These are phyloP conservation scores for Cyberlindnera japonica DNA, from an alignment of 805 yeast species.

Conservation along the genomic window DNA sequence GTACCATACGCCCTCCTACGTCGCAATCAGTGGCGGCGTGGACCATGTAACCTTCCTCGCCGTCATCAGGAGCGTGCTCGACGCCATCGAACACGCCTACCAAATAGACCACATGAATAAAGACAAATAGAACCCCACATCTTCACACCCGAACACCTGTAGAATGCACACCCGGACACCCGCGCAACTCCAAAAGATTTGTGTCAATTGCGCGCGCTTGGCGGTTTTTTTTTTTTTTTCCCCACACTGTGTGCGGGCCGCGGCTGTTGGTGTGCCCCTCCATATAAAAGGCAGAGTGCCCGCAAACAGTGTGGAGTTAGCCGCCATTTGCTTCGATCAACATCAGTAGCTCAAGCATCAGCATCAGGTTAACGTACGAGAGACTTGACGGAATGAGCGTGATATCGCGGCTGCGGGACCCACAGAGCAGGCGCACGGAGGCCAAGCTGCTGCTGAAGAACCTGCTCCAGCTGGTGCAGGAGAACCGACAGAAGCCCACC, in stretches of 20 bases:
- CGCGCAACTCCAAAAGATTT: too few relatives aligned
- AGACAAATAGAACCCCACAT: too few relatives aligned
- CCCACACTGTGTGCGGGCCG: constrained; percentile 1
- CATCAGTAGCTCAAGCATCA: too few relatives aligned
- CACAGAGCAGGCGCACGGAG: constrained; percentile 20
- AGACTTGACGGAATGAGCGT: too few relatives aligned
- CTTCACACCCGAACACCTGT: too few relatives aligned
- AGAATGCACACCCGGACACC: too few relatives aligned
- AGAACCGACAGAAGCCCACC: constrained; percentile 27
- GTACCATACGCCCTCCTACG: constrained; percentile 42
- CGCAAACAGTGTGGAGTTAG: background rate
- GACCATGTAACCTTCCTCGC: constrained; percentile 32
- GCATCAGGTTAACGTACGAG: too few relatives aligned
- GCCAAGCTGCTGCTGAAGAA: constrained; percentile 20
- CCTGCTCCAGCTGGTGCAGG: constrained; percentile 25
- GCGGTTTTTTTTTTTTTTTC: too few relatives aligned
- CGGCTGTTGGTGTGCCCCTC: background rate
- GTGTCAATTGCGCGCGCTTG: too few relatives aligned
- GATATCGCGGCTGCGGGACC: constrained; percentile 14
- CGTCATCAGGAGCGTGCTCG: constrained; percentile 28
- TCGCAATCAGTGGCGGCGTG: constrained; percentile 40
- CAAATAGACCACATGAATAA: too few relatives aligned
- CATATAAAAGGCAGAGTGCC: background rate
- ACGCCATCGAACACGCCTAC: constrained; percentile 27
- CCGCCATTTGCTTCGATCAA: too few relatives aligned